Evolutionary conservation across 148 eudicot species (phyloP).

Genomic region (Amaranthus hypochondriacus): DNA sequence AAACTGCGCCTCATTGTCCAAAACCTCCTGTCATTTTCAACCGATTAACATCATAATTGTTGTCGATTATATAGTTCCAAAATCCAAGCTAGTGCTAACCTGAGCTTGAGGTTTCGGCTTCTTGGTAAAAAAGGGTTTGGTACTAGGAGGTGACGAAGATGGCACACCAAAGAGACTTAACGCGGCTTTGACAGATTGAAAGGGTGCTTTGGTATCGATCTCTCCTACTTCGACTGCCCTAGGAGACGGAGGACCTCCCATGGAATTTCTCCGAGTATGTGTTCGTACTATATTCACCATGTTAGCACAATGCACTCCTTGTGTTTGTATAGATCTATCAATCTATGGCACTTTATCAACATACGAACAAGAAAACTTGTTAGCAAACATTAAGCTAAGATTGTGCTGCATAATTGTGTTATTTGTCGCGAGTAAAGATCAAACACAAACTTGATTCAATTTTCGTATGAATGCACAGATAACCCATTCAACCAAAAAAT

Average conservation of each 20-base stretch:
- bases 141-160: constrained; percentile 35
- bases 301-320: neutral
- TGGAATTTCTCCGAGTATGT: constrained; percentile 24
- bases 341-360: neutral
- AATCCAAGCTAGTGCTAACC: constrained; percentile 26
- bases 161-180: constrained; percentile 68
- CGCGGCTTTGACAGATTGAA: constrained; percentile 87
- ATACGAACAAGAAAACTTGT: neutral
- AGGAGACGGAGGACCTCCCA: constrained; percentile 36
- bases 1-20: constrained; percentile 75
- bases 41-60: neutral
- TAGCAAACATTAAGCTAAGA: no score
- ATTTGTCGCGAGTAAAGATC: no score
- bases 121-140: constrained; percentile 27
- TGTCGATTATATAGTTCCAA: neutral
- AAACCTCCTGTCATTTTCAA: constrained; percentile 36
- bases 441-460: no score
- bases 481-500: no score
- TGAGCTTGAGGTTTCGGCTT: constrained; percentile 50
- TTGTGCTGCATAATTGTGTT: no score
- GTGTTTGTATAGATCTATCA: neutral
- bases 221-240: constrained; percentile 57
- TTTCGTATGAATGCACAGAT: no score
- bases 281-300: constrained; percentile 50
- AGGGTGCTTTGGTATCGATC: constrained; percentile 82